Evolutionary conservation across 148 eudicot genomes (phyloP).

Genomic region (Oxyria digyna): DNA sequence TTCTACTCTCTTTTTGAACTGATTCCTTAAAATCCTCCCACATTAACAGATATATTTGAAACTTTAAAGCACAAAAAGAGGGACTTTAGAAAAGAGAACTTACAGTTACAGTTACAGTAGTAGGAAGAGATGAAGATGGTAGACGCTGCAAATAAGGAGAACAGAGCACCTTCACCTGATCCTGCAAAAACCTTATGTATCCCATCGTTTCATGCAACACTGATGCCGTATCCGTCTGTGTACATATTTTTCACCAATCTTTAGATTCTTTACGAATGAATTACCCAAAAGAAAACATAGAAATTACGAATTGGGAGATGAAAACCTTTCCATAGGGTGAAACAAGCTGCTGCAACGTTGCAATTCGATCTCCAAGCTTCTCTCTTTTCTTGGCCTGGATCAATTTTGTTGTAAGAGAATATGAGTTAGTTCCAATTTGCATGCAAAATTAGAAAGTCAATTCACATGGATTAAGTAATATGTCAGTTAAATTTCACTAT

Average conservation of each 20-base stretch:
- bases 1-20: neutral
- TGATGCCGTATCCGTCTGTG: conserved; percentile 33
- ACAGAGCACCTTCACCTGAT: conserved; percentile 33
- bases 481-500: neutral
- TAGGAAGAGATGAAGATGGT: conserved; percentile 6
- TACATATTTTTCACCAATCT: neutral
- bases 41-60: neutral
- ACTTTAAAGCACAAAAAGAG: neutral
- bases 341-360: conserved; percentile 8
- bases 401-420: neutral
- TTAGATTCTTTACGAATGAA: neutral
- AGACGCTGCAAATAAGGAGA: conserved; percentile 24
- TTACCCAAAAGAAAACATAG: neutral
- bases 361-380: conserved; percentile 11
- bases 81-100: neutral
- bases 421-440: neutral
- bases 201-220: conserved; percentile 38
- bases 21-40: neutral
- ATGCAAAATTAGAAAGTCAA: neutral
- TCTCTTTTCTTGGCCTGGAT: neutral
- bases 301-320: neutral
- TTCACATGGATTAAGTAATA: neutral
- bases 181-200: conserved; percentile 31
- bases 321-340: conserved; percentile 9
- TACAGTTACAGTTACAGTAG: neutral